A percentile compares a stretch with the other conserved stretches of the same genome.
Evolutionary conservation across 108 stramenopile genomes (phyloP).

Genomic region (Skeletonema menzelii): DNA sequence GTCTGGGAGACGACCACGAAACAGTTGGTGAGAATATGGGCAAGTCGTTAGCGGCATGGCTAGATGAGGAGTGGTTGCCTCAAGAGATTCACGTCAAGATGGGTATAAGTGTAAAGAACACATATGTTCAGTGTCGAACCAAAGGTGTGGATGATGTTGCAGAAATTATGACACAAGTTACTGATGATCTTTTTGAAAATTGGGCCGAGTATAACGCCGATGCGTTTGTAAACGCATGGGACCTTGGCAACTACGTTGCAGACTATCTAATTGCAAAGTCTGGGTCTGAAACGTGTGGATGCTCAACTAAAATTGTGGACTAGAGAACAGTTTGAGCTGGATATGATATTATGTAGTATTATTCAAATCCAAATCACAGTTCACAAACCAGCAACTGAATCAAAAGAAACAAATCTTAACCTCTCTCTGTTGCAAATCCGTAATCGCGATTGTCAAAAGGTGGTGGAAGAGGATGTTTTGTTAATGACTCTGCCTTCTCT

Average conservation of each 20-base stretch:
- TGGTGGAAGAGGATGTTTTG: constrained; percentile 61
- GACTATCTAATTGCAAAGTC: constrained; percentile 70
- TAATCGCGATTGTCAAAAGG: constrained; percentile 72
- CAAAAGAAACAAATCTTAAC: constrained; percentile 7
- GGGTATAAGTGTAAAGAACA: constrained; percentile 65
- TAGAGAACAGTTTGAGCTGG: neutral
- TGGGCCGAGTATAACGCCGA: constrained; percentile 79
- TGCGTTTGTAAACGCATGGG: constrained; percentile 89
- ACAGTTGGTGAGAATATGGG: constrained; percentile 64
- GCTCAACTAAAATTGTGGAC: constrained; percentile 60
- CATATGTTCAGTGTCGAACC: constrained; percentile 62
- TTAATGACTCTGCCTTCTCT: neutral
- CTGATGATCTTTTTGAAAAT: constrained; percentile 59
- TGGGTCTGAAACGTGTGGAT: constrained; percentile 76
- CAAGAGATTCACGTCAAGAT: constrained; percentile 78
- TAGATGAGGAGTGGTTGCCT: constrained; percentile 81
- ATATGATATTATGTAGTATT: too few relatives aligned
- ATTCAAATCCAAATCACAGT: too few relatives aligned
- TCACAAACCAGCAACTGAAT: too few relatives aligned
- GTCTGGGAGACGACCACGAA: constrained; percentile 64
- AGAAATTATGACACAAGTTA: constrained; percentile 74
- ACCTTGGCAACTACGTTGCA: constrained; percentile 80
- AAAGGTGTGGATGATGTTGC: constrained; percentile 61
- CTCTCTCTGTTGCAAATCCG: constrained; percentile 63
- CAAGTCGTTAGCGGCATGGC: constrained; percentile 62